Conservation (phyloP, 352 stramenopile genomes). For the Phytopythium delawarense region DNA sequence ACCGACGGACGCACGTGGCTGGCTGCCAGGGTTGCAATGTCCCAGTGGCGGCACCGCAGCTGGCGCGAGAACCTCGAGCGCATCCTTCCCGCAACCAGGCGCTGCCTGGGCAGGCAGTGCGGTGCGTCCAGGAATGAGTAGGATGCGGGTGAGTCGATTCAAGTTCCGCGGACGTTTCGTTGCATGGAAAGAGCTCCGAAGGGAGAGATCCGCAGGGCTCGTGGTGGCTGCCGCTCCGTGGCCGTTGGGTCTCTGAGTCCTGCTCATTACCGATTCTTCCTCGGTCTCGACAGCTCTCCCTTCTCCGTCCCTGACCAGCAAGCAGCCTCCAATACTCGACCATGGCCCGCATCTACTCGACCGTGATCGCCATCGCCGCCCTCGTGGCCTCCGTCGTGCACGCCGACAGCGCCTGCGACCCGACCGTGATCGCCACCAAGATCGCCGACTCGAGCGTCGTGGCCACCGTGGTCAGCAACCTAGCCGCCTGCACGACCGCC, state of each 20-base stretch:
- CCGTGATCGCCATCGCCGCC: background rate
- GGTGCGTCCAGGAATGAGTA: background rate
- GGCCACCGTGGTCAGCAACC: background rate
- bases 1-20: too few species aligned
- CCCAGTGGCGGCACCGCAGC: too few species aligned
- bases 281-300: background rate
- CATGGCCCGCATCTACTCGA: slow-evolving; percentile 5
- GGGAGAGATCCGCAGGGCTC: background rate
- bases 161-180: background rate
- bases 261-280: slow-evolving; percentile 1
- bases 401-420: slow-evolving; percentile 5
- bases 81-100: background rate
- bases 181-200: background rate
- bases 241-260: background rate
- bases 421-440: background rate
- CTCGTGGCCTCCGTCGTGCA: background rate
- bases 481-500: slow-evolving; percentile 2
- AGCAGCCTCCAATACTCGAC: background rate
- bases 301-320: too few species aligned
- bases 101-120: background rate
- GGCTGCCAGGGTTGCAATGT: too few species aligned
- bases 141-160: background rate
- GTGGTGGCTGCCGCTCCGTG: background rate
- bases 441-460: slow-evolving; percentile 1
- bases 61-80: too few species aligned